These are phyloP conservation scores for Podila clonocystis DNA, from an alignment of 192 early-diverging fungal genomes.

Conservation along the genomic window DNA sequence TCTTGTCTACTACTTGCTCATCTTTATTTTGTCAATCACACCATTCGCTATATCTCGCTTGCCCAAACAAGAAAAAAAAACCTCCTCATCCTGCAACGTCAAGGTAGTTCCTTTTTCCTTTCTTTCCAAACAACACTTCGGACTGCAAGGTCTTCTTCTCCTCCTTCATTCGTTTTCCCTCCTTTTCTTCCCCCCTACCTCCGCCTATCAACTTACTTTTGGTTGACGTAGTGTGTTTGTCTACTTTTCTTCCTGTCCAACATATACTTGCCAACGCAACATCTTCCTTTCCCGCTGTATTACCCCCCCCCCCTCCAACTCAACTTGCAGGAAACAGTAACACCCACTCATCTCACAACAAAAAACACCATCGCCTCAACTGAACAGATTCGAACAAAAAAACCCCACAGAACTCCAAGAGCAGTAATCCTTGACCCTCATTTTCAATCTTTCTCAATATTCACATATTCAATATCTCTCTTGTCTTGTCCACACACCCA, in stretches of 20 bases:
- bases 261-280: neutral
- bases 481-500: neutral
- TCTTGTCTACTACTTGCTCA: neutral
- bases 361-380: neutral
- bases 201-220: neutral
- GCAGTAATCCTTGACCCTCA: neutral
- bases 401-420: neutral
- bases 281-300: neutral
- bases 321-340: conserved; percentile 2
- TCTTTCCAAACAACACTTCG: too few species aligned
- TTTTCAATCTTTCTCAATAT: neutral
- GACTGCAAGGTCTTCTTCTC: neutral
- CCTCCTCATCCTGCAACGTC: neutral
- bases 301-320: neutral
- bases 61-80: neutral
- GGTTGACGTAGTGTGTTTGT: neutral
- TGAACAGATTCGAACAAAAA: neutral
- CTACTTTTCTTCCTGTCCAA: neutral
- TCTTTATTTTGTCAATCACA: neutral
- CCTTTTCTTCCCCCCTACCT: neutral
- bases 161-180: neutral
- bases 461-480: conserved; percentile 1
- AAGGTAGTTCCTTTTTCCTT: too few species aligned
- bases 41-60: neutral
- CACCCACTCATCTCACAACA: neutral